Evolutionary conservation across 2,329 filamentous ascomycete genomes (phyloP).

Genomic region (Ascochyta koolunga): DNA sequence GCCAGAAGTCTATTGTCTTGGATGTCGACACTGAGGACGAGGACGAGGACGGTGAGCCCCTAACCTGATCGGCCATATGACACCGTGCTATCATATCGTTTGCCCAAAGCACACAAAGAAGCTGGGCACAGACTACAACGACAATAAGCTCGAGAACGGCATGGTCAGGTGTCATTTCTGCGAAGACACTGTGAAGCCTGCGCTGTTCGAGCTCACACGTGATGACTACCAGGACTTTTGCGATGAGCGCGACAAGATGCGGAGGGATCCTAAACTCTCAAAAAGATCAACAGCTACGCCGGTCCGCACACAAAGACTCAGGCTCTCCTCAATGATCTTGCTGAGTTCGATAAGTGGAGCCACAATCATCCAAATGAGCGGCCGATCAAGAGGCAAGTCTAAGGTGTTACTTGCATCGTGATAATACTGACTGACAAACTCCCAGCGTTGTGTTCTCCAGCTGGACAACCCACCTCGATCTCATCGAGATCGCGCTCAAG

Average conservation of each 20-base stretch:
- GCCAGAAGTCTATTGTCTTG: constrained; percentile 52
- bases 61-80: constrained; percentile 76
- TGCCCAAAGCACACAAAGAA: constrained; percentile 74
- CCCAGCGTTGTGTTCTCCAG: constrained; percentile 83
- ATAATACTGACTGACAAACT: background rate
- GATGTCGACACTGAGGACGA: constrained; percentile 46
- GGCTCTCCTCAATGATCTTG: constrained; percentile 77
- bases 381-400: constrained; percentile 73
- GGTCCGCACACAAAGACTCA: constrained; percentile 93
- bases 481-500: constrained; percentile 83
- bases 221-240: constrained; percentile 57
- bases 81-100: constrained; percentile 84
- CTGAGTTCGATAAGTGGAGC: constrained; percentile 68
- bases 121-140: constrained; percentile 62
- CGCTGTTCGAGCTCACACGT: constrained; percentile 72
- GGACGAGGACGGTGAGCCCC: constrained; percentile 59
- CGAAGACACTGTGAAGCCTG: constrained; percentile 65
- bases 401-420: background rate
- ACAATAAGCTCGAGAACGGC: constrained; percentile 49
- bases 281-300: constrained; percentile 70
- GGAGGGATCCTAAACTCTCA: constrained; percentile 59
- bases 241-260: constrained; percentile 63
- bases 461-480: constrained; percentile 94
- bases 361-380: constrained; percentile 66
- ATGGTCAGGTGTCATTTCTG: constrained; percentile 72